Evolutionary conservation across 257 asterid species (phyloP), one percentile per base, ranked within the genome.

Genomic region (Paulownia fortunei): DNA sequence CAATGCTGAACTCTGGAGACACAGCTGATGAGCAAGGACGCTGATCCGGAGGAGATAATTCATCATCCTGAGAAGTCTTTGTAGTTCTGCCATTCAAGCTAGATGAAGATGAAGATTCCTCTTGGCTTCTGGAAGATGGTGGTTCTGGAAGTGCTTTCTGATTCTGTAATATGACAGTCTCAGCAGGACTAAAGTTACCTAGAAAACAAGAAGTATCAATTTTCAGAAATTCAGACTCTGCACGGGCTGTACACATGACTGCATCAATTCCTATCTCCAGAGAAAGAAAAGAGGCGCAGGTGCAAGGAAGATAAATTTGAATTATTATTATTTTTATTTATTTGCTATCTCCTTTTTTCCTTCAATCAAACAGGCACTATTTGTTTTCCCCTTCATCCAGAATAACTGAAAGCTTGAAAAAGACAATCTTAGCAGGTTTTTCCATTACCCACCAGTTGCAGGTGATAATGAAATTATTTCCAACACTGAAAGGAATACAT

Each of bases 21-120:
- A 84, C 85, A 5, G 84, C 70, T 6, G 93, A 91, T 32, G 94
- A 90, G 71, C 86, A 77, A 37, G 94, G 84, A 18, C 72, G 89
- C 59, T 83, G 94, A 81, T 83, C 84, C 0, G 92, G 87, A 52
- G 97, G 93, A 49, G 97, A 93, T 30, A 63, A 77, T 74, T 90
- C 96, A 7, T 90, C 98, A 23, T 91, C 97, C 51, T 84, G 96
- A 73, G 91, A 91, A 81, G 85, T 86, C 58, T 92, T 95, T 66
- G 90, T 78, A 18, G 85, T 88, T 80, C 88, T 86, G 24, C 86
- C 92, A 47, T 88, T 91, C 84, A 95, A 80, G 88, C 93, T 91
- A 41, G 97, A 93, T 49, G 98, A 89, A 63, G 98, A 90, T 1
- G 99, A 93, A n/a, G 98, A 84, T 61, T 88, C 97, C 32, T 87